These are phyloP conservation scores for Borovskyia barvae DNA, from an alignment of 208 protist genomes.

Conservation along the genomic window DNA sequence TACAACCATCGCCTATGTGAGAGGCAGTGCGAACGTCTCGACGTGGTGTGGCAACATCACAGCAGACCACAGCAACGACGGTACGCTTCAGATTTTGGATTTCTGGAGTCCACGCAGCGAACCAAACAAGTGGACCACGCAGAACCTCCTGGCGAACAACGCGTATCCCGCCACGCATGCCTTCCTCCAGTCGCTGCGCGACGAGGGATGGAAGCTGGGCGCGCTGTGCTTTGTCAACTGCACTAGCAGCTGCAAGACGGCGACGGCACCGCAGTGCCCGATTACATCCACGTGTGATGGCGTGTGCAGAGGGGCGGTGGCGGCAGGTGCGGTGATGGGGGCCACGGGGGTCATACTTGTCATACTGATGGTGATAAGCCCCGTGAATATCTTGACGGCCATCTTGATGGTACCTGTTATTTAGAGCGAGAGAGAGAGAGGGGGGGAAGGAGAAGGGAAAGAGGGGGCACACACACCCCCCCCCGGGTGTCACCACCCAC, in stretches of 20 bases:
- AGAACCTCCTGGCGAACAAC: slow-evolving; percentile 25
- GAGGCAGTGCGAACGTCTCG: slow-evolving; percentile 42
- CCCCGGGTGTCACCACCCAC: too few relatives aligned
- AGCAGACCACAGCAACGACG: slow-evolving; percentile 31
- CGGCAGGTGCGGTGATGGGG: slow-evolving; percentile 48
- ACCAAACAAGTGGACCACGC: slow-evolving; percentile 3
- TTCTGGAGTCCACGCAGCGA: slow-evolving; percentile 31
- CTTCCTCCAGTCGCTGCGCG: slow-evolving; percentile 27
- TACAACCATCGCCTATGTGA: slow-evolving; percentile 2
- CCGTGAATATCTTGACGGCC: slow-evolving; percentile 51
- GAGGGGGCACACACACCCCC: background rate
- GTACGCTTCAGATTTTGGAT: slow-evolving; percentile 40
- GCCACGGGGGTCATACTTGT: slow-evolving; percentile 19
- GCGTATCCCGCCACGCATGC: slow-evolving; percentile 31
- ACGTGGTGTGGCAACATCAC: slow-evolving; percentile 41
- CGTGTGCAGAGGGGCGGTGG: slow-evolving; percentile 69
- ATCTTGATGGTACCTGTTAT: slow-evolving; percentile 43
- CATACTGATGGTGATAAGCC: slow-evolving; percentile 34
- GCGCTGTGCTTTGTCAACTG: slow-evolving; percentile 58
- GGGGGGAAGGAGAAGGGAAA: background rate
- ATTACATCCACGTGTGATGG: slow-evolving; percentile 32
- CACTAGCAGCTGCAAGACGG: slow-evolving; percentile 8
- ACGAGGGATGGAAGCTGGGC: slow-evolving; percentile 8
- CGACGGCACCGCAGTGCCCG: slow-evolving; percentile 8
- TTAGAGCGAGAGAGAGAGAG: too few relatives aligned